Conservation (phyloP, 1,284 basidiomycete genomes). For the Sporisorium sorghi region DNA sequence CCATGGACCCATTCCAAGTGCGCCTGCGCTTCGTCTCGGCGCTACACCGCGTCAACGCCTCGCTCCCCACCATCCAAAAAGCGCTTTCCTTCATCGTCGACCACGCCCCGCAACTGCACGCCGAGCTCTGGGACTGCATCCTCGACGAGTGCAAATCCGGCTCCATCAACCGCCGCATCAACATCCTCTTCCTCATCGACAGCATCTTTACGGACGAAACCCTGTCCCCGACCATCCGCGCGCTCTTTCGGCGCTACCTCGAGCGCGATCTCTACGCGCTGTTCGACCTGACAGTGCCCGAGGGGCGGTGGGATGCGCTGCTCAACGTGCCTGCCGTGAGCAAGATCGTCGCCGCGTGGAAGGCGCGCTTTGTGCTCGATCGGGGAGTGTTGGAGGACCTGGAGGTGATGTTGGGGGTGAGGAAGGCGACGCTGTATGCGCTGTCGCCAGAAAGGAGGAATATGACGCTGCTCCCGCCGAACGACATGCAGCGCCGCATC, state of each 20-base stretch:
- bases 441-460: slow-evolving; percentile 26
- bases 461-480: slow-evolving; percentile 72
- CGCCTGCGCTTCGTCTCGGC: slow-evolving; percentile 66
- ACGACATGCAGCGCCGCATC: slow-evolving; percentile 86
- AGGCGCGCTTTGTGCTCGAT: slow-evolving; percentile 20
- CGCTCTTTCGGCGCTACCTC: slow-evolving; percentile 21
- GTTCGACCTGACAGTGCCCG: slow-evolving; percentile 41
- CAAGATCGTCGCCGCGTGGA: slow-evolving; percentile 38
- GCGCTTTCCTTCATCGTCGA: slow-evolving; percentile 87
- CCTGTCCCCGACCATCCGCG: slow-evolving; percentile 24
- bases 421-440: slow-evolving; percentile 23
- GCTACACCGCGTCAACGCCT: slow-evolving; percentile 65
- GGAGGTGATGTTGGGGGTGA: slow-evolving; percentile 15
- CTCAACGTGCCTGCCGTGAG: slow-evolving; percentile 35
- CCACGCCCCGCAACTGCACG: slow-evolving; percentile 79
- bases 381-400: slow-evolving; percentile 11
- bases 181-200: slow-evolving; percentile 91
- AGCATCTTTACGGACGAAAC: slow-evolving; percentile 72
- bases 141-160: slow-evolving; percentile 86
- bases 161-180: slow-evolving; percentile 88
- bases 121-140: slow-evolving; percentile 94
- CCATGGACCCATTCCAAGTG: slow-evolving; percentile 64
- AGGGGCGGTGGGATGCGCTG: slow-evolving; percentile 35
- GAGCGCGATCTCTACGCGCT: slow-evolving; percentile 35
- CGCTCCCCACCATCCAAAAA: slow-evolving; percentile 89